A percentile compares a stretch with the other conserved stretches of the same genome.
Conservation (phyloP, 2,329 filamentous ascomycete species). For the Ophiostoma ulmi region DNA sequence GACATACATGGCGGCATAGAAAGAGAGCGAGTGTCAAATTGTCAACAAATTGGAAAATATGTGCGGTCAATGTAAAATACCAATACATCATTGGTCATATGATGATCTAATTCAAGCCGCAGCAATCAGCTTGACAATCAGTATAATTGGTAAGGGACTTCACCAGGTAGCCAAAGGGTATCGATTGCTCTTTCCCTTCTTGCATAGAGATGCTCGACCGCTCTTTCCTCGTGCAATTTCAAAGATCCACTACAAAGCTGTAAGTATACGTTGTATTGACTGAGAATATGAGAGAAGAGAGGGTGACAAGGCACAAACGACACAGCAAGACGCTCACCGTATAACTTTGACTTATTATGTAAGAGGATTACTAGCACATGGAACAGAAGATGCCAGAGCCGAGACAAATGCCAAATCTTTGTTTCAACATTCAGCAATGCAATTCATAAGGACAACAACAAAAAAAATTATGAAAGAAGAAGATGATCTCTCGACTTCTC, state of each 20-base stretch:
- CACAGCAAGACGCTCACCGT: not conserved
- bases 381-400: not conserved
- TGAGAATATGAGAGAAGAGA: not conserved
- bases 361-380: not conserved
- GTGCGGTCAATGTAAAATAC: not conserved
- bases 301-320: not conserved
- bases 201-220: not conserved
- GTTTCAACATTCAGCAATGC: not conserved
- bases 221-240: constrained; percentile 3
- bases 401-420: not conserved
- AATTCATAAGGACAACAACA: not conserved
- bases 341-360: not conserved
- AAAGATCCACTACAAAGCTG: not conserved
- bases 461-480: not conserved
- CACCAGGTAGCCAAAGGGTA: not conserved
- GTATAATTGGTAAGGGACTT: not conserved
- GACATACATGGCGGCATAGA: constrained; percentile 16
- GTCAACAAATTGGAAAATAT: not conserved
- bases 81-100: not conserved
- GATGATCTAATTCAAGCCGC: not conserved
- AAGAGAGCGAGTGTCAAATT: not conserved
- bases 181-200: not conserved
- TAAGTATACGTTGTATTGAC: not conserved
- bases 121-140: not conserved
- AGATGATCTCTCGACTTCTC: not conserved